phyloP scores from a whole-genome alignment of 2,329 filamentous ascomycete species.

The Microthyrium microscopicum region DNA sequence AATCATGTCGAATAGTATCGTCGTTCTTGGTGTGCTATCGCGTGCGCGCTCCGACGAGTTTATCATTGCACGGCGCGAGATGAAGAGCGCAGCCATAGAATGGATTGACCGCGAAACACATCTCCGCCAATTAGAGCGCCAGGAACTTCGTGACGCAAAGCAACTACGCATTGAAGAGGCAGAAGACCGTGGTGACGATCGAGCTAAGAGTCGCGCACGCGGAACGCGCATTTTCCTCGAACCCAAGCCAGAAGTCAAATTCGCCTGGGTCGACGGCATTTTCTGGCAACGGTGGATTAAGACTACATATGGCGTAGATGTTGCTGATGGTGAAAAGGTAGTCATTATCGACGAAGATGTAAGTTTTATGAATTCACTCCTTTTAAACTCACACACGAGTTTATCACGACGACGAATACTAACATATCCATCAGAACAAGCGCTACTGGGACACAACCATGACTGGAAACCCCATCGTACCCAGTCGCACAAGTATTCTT shows the following conservation, averaged over 20 bases:
- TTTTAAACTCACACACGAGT: background rate
- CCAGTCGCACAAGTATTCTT: constrained; percentile 76
- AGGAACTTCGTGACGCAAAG: constrained; percentile 87
- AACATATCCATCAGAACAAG: constrained; percentile 46
- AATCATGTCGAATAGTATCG: constrained; percentile 77
- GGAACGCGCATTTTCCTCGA: constrained; percentile 84
- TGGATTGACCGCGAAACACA: constrained; percentile 97
- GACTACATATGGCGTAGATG: constrained; percentile 85
- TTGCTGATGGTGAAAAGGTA: constrained; percentile 74
- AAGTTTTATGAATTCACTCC: constrained; percentile 27
- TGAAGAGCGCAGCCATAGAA: constrained; percentile 89
- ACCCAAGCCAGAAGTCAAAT: constrained; percentile 74
- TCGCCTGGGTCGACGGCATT: constrained; percentile 91
- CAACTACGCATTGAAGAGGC: constrained; percentile 93
- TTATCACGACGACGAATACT: constrained; percentile 12
- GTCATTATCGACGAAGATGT: constrained; percentile 97
- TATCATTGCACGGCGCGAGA: constrained; percentile 60
- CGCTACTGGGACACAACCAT: constrained; percentile 89
- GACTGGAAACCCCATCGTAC: constrained; percentile 77
- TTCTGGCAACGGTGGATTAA: constrained; percentile 97
- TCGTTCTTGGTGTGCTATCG: constrained; percentile 82
- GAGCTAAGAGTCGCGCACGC: constrained; percentile 74
- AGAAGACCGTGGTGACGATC: constrained; percentile 79
- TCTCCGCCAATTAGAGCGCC: constrained; percentile 78
- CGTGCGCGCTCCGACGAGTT: constrained; percentile 68